Percentiles rank a stretch among this genome's conserved stretches.
These are phyloP conservation scores for Pelagomonas calceolata DNA, from an alignment of 108 stramenopile species.

Conservation along the genomic window DNA sequence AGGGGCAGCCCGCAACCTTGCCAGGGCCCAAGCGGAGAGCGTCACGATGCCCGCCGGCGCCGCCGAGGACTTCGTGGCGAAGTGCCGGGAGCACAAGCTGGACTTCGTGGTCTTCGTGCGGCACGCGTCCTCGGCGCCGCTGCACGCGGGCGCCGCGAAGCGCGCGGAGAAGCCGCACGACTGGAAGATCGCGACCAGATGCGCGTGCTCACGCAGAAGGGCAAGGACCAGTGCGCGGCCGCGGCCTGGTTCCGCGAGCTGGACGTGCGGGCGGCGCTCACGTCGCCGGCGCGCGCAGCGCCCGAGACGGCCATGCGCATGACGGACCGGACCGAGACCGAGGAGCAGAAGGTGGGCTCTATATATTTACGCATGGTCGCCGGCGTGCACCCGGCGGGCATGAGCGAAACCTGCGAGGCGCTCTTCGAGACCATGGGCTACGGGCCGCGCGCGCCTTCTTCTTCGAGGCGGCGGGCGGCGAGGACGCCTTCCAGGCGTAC, in stretches of 20 bases:
- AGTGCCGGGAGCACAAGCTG: not conserved
- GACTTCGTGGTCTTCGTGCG: not conserved
- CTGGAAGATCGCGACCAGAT: conserved; percentile 14
- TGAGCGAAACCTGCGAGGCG: conserved; percentile 5
- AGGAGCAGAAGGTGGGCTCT: not conserved
- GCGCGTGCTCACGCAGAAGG: conserved; percentile 2
- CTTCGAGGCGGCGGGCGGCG: conserved; percentile 8
- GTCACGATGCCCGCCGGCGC: not conserved
- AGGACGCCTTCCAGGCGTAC: conserved; percentile 14
- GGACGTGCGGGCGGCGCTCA: conserved; percentile 2
- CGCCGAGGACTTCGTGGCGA: not conserved
- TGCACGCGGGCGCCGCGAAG: not conserved
- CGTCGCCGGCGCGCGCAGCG: not conserved
- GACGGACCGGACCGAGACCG: not conserved
- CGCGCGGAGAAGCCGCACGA: conserved; percentile 7
- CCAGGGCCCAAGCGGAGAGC: too few relatives aligned
- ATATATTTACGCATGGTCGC: conserved; percentile 8
- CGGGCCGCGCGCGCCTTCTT: not conserved
- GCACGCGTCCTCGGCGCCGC: not conserved
- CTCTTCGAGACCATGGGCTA: conserved; percentile 10
- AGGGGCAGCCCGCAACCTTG: too few relatives aligned
- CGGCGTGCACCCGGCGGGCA: conserved; percentile 3
- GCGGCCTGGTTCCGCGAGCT: not conserved
- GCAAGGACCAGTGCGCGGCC: conserved; percentile 1
- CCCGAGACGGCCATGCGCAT: conserved; percentile 8